Base-by-base conservation (phyloP, 2,329 filamentous ascomycete genomes). In the Trichoderma endophyticum region DNA sequence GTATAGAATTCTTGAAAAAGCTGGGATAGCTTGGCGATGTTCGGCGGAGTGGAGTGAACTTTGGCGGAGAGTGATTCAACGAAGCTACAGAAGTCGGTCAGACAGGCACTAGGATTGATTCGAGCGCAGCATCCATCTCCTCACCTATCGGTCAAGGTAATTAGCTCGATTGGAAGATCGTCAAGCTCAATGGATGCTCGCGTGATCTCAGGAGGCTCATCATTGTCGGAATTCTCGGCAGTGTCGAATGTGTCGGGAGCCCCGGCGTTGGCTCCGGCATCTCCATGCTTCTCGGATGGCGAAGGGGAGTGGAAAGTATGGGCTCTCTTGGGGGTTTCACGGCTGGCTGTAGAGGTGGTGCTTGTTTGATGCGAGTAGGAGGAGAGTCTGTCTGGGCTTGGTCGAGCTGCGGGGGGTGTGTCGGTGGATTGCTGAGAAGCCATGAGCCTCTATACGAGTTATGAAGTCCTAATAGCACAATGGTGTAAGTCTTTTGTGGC, bases 1-100 rank as follows among this genome's bases (percentile, higher is more conserved):
- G 88, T 84, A 79, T 99, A 99, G 81, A 98, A 99, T 71, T 97
- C 94, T 82, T 99, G 96, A 79, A 98, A 98, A 68, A 96, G 86
- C n/a, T 89, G 87, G 9, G 94, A 92, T 18, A 98, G 87, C 74
- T 89, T 91, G 62, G 97, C 94, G 78, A 97, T 92, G 60, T 89
- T 93, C 1, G 96, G 91, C 6, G 96, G 96, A 6, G 90, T 91
- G 3, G 93, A 89, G 78, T 98, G 93, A 36, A 97, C 91, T 84
- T 93, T 97, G 76, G 93, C 93, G 62, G 90, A 92, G 30, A 99
- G 84, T 7, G 94, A 95, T 73, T 97, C 94, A 78, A 98, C 91
- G 79, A 99, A 99, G 79, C 94, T 96, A 78, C 60, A 51, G 30
- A 76, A 76, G 71, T 32, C 30, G 30, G 60, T 70, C 28, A 70